Conservation (phyloP, 2,329 filamentous ascomycete species). For the Elsinoe australis region DNA sequence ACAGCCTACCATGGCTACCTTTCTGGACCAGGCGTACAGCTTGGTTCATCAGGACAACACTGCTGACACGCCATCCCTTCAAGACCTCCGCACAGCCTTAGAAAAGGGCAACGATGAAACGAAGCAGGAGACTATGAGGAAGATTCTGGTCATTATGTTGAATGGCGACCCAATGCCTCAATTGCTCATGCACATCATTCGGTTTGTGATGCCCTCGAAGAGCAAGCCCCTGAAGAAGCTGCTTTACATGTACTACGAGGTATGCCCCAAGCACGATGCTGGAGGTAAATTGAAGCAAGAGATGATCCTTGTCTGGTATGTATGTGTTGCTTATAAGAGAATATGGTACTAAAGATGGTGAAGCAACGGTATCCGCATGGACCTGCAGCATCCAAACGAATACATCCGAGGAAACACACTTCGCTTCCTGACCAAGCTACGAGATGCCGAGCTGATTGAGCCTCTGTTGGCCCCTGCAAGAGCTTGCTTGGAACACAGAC, state of each 20-base stretch:
- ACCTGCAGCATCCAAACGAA: conserved; percentile 95
- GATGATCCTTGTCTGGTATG: conserved; percentile 96
- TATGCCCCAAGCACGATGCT: conserved; percentile 90
- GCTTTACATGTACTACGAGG: conserved; percentile 98
- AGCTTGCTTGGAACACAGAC: conserved; percentile 87
- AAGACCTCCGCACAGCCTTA: conserved; percentile 69
- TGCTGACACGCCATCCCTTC: conserved; percentile 80
- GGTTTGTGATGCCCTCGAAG: conserved; percentile 98
- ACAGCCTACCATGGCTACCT: conserved; percentile 70
- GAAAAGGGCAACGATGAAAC: conserved; percentile 35
- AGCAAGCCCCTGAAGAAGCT: conserved; percentile 96
- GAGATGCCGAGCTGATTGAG: conserved; percentile 92
- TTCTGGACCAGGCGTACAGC: conserved; percentile 91
- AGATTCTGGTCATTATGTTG: conserved; percentile 92
- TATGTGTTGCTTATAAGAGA: neutral
- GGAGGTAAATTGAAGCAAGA: conserved; percentile 96
- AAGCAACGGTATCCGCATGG: conserved; percentile 96
- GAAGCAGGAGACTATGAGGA: conserved; percentile 61
- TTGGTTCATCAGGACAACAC: conserved; percentile 97
- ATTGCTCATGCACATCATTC: conserved; percentile 98
- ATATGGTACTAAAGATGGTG: neutral
- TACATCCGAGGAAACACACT: conserved; percentile 98
- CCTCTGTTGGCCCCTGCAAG: conserved; percentile 87
- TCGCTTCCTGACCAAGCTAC: conserved; percentile 91
- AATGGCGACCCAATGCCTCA: conserved; percentile 95